Base-by-base conservation (phyloP, 23 red algal genomes). In the Gracilaria domingensis region DNA sequence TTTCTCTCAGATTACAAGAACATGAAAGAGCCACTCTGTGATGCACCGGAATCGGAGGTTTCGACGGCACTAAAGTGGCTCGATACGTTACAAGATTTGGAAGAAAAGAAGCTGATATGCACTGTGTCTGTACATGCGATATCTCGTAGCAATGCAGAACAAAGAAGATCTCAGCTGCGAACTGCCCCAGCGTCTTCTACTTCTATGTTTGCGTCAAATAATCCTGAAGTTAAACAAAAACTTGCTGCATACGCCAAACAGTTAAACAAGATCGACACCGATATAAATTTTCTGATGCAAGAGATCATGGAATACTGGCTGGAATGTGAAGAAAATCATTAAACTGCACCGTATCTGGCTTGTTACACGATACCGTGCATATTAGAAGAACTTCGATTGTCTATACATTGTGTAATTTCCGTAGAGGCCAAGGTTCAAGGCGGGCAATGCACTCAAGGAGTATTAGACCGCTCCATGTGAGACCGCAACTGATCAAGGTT, bases 51-150 rank as follows among this genome's bases (percentile, higher is more conserved):
- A 32, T 71, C 81, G 11, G 81, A 85, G 45, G 45, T 85, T 49
- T 60, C 51, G 24, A 65, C 40, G 39, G 81, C 81, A 16, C 12
- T 85, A 38, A 50, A 65, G 35, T 85, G 81, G 81, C 57, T 85
- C 21, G 81, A 85, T 71, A 25, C 40, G 21, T 39, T 85, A 30
- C 81, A 85, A 50, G 81, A 85, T 40, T 69, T 85, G 59, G 81
- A 85, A 69, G 81, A 85, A 67, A 4, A 65, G 8, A 85, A 85
- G 65, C 65, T 85, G 57, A 8, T 85, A 1, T 47, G 39, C 33
- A 85, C 81, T 16, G 81, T 85, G 17, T 85, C 81, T 42, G 59
- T 85, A n/a, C 81, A 85, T 48, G 81, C 81, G 23, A 69, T 85
- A 50, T 69, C 59, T 38, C 34, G 81, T 12, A 85, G 81, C 81